Percentiles rank a stretch among this genome's conserved stretches.
phyloP scores from a whole-genome alignment of 768 basidiomycete genomes.

The Pulveroboletus sp. region DNA sequence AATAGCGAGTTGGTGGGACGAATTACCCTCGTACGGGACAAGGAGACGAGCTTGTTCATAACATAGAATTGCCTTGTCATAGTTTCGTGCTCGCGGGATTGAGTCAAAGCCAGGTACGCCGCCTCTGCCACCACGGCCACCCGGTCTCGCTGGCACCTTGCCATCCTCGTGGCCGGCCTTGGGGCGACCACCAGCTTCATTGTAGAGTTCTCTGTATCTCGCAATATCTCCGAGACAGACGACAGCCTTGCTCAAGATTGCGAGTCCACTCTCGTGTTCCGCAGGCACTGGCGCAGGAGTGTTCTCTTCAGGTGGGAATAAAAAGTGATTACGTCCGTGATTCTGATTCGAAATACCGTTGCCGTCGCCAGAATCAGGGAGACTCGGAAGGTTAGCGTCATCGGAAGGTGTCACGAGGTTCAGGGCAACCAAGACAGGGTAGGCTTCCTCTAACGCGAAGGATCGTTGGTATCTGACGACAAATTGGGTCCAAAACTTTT shows the following conservation, averaged over 20 bases:
- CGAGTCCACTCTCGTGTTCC: constrained; percentile 54
- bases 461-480: constrained; percentile 69
- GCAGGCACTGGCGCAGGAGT: constrained; percentile 34
- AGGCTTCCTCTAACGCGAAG: constrained; percentile 65
- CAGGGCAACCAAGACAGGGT: constrained; percentile 51
- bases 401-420: constrained; percentile 45
- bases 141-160: constrained; percentile 32
- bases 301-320: constrained; percentile 57
- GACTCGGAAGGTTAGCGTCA: constrained; percentile 28
- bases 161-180: constrained; percentile 66
- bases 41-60: constrained; percentile 84
- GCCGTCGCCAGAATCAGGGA: constrained; percentile 16
- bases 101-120: constrained; percentile 41
- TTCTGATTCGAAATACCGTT: constrained; percentile 21
- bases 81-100: constrained; percentile 58
- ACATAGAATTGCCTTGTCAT: constrained; percentile 68
- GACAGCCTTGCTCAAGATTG: constrained; percentile 79
- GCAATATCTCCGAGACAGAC: constrained; percentile 94
- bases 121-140: constrained; percentile 45
- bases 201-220: constrained; percentile 88
- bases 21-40: constrained; percentile 85
- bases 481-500: constrained; percentile 86
- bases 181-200: constrained; percentile 61
- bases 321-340: constrained; percentile 53
- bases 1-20: constrained; percentile 95